phyloP scores from a whole-genome alignment of 2,329 filamentous ascomycete species.

The Stagonosporopsis cucurbitacearum region DNA sequence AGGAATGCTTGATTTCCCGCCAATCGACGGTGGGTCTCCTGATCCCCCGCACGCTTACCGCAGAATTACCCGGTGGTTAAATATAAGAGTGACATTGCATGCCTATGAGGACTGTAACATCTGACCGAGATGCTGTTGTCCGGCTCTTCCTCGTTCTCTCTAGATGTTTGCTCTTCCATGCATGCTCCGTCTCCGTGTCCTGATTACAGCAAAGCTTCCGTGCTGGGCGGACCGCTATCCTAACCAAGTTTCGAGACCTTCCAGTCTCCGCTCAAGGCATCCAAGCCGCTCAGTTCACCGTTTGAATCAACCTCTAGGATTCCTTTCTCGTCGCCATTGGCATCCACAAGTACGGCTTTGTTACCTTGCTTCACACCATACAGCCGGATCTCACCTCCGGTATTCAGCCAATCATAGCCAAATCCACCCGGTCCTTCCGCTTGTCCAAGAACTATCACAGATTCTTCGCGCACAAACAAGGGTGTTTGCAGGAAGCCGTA shows the following conservation, averaged over 20 bases:
- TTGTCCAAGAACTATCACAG: conserved; percentile 50
- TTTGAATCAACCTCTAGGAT: conserved; percentile 36
- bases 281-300: conserved; percentile 39
- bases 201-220: conserved; percentile 6
- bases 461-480: conserved; percentile 51
- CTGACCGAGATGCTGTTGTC: not conserved
- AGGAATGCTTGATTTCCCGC: conserved; percentile 30
- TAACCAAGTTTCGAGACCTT: conserved; percentile 39
- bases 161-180: not conserved
- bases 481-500: conserved; percentile 51
- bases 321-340: conserved; percentile 39
- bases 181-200: conserved; percentile 9
- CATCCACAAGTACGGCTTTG: conserved; percentile 46
- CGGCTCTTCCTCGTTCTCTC: conserved; percentile 2
- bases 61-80: conserved; percentile 14
- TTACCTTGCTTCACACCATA: conserved; percentile 48
- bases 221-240: conserved; percentile 10
- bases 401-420: conserved; percentile 51
- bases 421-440: conserved; percentile 48
- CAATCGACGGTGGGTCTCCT: conserved; percentile 20
- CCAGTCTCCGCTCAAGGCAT: conserved; percentile 45
- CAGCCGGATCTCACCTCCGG: conserved; percentile 47
- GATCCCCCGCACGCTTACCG: conserved; percentile 4
- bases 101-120: not conserved
- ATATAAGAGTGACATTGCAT: not conserved